These are phyloP conservation scores for cucumber (Cucumis sativus) DNA, from an alignment of 306 rosid species.

Conservation along the genomic window Cucumber_9930_V3 NC_026659.2:22328001-22328500, in stretches of 20 bases:
- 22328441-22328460: neutral
- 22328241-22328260: neutral
- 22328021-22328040: neutral
- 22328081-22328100: neutral
- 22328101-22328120: neutral
- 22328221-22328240: neutral
- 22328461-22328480: neutral
- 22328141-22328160: neutral
- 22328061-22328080: constrained; percentile 6
- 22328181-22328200: neutral
- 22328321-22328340: neutral
- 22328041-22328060: neutral
- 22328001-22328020: neutral
- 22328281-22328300: neutral
- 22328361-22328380: neutral
- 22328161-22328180: neutral
- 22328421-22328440: neutral
- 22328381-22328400: neutral
- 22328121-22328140: neutral
- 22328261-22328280: neutral
- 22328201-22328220: neutral
- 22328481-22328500: neutral
- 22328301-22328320: neutral
- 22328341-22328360: neutral
- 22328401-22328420: neutral